phyloP scores from a whole-genome alignment of 2,329 filamentous ascomycete species.

The Eutypella sp. region DNA sequence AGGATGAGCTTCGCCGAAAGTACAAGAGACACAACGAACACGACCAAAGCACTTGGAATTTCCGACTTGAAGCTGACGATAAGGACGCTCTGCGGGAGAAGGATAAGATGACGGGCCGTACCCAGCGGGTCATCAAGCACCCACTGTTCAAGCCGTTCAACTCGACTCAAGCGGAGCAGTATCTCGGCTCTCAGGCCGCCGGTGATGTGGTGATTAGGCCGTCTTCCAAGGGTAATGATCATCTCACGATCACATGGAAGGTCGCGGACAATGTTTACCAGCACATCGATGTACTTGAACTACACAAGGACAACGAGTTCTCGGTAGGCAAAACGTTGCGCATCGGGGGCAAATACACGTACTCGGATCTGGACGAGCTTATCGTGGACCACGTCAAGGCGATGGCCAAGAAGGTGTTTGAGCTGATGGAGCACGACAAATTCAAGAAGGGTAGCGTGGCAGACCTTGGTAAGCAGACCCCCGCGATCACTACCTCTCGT shows the following conservation, averaged over 20 bases:
- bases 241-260: conserved; percentile 97
- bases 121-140: conserved; percentile 94
- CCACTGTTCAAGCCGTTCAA: conserved; percentile 94
- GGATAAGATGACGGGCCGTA: conserved; percentile 77
- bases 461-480: conserved; percentile 80
- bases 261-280: conserved; percentile 94
- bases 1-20: conserved; percentile 71
- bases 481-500: neutral
- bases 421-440: conserved; percentile 92
- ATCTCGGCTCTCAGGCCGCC: conserved; percentile 74
- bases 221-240: conserved; percentile 91
- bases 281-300: conserved; percentile 93
- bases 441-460: conserved; percentile 77
- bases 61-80: conserved; percentile 72
- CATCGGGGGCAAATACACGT: conserved; percentile 83
- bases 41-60: conserved; percentile 81
- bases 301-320: conserved; percentile 97
- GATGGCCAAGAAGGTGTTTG: conserved; percentile 96
- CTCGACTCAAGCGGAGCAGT: conserved; percentile 87
- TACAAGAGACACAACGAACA: conserved; percentile 66
- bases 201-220: conserved; percentile 94
- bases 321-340: conserved; percentile 82
- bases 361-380: conserved; percentile 93
- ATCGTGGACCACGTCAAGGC: conserved; percentile 97
- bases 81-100: conserved; percentile 80